phyloP scores from a whole-genome alignment of 1,284 basidiomycete species.

The Hymenochaete sp. region DNA sequence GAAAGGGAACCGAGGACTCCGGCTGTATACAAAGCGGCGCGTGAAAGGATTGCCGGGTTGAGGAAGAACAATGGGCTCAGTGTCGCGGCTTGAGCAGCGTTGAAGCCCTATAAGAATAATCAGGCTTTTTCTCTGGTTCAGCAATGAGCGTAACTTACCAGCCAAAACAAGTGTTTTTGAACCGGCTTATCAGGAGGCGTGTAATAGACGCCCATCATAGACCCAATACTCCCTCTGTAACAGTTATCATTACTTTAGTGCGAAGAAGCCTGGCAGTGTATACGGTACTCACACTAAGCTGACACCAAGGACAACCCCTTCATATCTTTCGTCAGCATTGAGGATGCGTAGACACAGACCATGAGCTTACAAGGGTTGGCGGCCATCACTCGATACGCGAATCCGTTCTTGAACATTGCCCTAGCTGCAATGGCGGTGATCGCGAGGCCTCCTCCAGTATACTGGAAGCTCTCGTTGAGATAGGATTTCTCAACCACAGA shows the following conservation, averaged over 20 bases:
- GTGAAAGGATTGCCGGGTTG: conserved; percentile 77
- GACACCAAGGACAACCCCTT: conserved; percentile 77
- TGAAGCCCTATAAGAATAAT: conserved; percentile 55
- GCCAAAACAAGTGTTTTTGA: conserved; percentile 71
- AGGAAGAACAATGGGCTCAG: conserved; percentile 81
- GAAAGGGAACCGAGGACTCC: conserved; percentile 79
- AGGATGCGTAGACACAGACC: background rate
- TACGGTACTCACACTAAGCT: conserved; percentile 51
- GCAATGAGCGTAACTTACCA: conserved; percentile 37
- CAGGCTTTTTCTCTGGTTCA: background rate
- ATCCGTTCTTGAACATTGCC: conserved; percentile 66
- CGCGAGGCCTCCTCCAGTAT: conserved; percentile 74
- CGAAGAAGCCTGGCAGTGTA: conserved; percentile 25
- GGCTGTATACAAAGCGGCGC: conserved; percentile 83
- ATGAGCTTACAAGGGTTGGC: conserved; percentile 68
- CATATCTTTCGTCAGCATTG: background rate
- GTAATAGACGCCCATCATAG: conserved; percentile 71
- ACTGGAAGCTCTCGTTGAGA: conserved; percentile 79
- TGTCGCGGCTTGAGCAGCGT: conserved; percentile 78
- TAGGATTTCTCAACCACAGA: conserved; percentile 55
- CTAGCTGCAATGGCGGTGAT: conserved; percentile 75
- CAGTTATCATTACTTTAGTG: conserved; percentile 17
- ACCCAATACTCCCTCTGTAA: conserved; percentile 52
- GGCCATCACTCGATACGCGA: conserved; percentile 73
- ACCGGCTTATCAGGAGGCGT: conserved; percentile 65